Base-by-base conservation (phyloP, 192 early-diverging fungal species). In the Diversispora epigaea region DNA sequence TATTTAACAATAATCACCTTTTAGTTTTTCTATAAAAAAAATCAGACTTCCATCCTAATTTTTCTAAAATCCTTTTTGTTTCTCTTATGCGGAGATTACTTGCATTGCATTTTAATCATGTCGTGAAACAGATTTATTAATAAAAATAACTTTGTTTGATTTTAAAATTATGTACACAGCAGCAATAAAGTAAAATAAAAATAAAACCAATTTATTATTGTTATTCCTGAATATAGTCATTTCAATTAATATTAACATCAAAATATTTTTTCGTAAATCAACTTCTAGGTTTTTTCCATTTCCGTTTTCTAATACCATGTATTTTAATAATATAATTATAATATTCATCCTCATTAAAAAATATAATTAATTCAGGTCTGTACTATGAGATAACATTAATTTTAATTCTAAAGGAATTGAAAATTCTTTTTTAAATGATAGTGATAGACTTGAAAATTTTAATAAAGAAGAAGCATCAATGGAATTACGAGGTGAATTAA, bases 241-340 rank as follows among this genome's bases (percentile, higher is more conserved):
- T 40, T 39, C 62, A 64, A 64, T 64, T 12, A n/a, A n/a, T n/a
- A n/a, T n/a, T n/a, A 64, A 64, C 62, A 39, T 64, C 15, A 64
- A 32, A 64, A 64, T 64, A 64, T 17, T 64, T 64, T n/a, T 64
- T 64, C n/a, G 17, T 41, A 43, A 41, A 40, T 39, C 62, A 64
- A 64, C 62, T 64, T 9, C 14, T 41, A 41, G 62, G 62, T 64
- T 64, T 64, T n/a, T 64, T 64, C 40, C 32, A 44, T n/a, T 64
- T 64, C 14, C 62, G 32, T 44, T 64, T 25, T 43, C 8, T 44
- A 32, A 64, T 40, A 0, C 62, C 62, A 64, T 64, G 62, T 12
- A 43, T n/a, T 43, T 64, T 64, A 3, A 39, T 64, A 64, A 64
- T 44, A 43, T 64, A 64, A 44, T 64, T 43, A 64, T 44, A 44